A percentile compares a stretch with the other conserved stretches of the same genome.
These are phyloP conservation scores for Jaltomata sinuosa DNA, from an alignment of 257 asterid genomes.

Conservation along the genomic window DNA sequence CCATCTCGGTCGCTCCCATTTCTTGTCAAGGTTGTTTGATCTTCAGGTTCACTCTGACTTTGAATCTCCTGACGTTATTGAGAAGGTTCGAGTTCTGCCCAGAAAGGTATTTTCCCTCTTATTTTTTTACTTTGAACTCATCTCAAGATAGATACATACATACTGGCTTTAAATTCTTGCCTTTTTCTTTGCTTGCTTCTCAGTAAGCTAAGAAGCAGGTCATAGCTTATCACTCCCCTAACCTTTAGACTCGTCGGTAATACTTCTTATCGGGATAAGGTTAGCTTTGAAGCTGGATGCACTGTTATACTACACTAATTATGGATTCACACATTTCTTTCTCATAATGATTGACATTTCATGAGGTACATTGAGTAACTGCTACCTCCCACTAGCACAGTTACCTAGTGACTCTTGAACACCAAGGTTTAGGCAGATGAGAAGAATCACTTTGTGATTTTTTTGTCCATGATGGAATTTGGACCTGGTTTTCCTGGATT, in stretches of 20 bases:
- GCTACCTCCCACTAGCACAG: not conserved
- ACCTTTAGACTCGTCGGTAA: not conserved
- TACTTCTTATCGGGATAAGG: not conserved
- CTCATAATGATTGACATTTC: not conserved
- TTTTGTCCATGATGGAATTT: no score
- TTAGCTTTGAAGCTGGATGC: not conserved
- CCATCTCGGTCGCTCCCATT: constrained; percentile 59
- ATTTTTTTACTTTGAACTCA: not conserved
- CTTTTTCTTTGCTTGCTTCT: not conserved
- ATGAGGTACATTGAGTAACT: not conserved
- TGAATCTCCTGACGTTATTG: constrained; percentile 51
- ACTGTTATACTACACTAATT: not conserved
- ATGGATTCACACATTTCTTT: not conserved
- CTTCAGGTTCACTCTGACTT: constrained; percentile 65
- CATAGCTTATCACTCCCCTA: not conserved
- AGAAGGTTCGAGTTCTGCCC: constrained; percentile 84
- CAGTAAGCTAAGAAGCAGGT: not conserved
- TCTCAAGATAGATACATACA: not conserved
- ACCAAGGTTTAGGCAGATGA: not conserved
- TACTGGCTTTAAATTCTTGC: not conserved
- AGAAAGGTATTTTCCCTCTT: constrained; percentile 37
- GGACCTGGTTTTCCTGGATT: not conserved
- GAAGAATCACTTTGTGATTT: not conserved
- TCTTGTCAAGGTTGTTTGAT: constrained; percentile 64
- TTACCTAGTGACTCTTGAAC: not conserved